Evolutionary conservation across 2,329 filamentous ascomycete species (phyloP), one percentile per base, ranked within the genome.

Genomic region (Ceratocystis colombiana): DNA sequence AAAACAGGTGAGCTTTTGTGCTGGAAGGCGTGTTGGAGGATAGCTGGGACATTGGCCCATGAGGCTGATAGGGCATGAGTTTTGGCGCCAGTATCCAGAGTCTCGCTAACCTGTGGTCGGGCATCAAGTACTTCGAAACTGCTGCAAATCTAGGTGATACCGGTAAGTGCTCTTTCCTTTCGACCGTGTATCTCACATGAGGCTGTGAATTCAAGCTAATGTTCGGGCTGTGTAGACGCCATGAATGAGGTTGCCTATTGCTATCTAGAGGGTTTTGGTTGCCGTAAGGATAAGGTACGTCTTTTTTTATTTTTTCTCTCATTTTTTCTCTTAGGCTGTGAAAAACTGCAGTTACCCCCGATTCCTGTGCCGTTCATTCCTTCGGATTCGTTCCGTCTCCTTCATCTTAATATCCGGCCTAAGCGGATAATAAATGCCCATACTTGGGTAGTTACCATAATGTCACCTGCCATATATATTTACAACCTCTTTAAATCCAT

Each of bases 231-330:
- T 66, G 68, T 71, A 86, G 94, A 99, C 78, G 94, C 92, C 67
- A 96, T 97, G 92, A 96, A 96, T 74, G 93, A 97, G 76, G 88
- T 88, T 65, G 94, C 87, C 45, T 96, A 91, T 90, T 99, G 94
- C 79, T 97, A 94, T 80, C 76, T 95, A 33, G 88, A 96, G 74
- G 94, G 94, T n/a, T 96, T 96, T 76, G 94, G 94, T 44, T 93
- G 91, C 73, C 94, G 91, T 76, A 99, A 97, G 76, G 92, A 99
- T 79, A 97, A 96, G 89, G 93, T 96, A 81, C 77, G 89, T 84
- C 68, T 50, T 61, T 44, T 17, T 20, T 67, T 67, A 8, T 20
- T 20, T 48, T 48, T 48, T 20, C 20, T n/a, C n/a, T 17, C n/a
- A 25, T 20, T 15, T 41, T 12, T 3, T 10, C 37, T 12, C 10